These are phyloP conservation scores for Eucalyptus sp. DNA, from an alignment of 345 rosid species.

Conservation along the genomic window DNA sequence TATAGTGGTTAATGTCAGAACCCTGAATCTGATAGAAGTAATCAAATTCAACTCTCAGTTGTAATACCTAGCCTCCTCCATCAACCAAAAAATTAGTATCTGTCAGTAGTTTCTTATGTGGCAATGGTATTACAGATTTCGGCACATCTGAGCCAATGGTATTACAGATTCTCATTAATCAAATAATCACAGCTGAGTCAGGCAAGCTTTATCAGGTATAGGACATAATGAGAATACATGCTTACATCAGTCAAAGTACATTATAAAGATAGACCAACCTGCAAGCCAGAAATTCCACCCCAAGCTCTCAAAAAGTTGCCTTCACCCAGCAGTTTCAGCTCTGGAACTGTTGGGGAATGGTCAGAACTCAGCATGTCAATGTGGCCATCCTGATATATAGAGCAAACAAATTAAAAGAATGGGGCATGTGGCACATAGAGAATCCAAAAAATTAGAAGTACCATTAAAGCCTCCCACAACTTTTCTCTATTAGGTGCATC, in stretches of 20 bases:
- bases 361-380: conserved; percentile 92
- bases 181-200: neutral
- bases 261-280: conserved; percentile 22
- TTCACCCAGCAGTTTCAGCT: conserved; percentile 60
- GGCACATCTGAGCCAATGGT: neutral
- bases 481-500: conserved; percentile 62
- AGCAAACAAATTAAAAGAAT: neutral
- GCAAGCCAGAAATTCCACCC: conserved; percentile 97
- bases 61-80: neutral
- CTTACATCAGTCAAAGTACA: neutral
- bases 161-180: neutral
- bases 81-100: neutral
- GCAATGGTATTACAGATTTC: neutral
- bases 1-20: neutral
- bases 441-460: conserved; percentile 8
- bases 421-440: neutral
- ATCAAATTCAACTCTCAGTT: neutral
- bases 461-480: conserved; percentile 88
- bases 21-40: neutral
- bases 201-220: neutral
- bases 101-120: neutral
- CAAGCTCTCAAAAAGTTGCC: conserved; percentile 90
- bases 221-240: neutral
- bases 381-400: conserved; percentile 55
- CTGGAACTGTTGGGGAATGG: conserved; percentile 89